Evolutionary conservation across 352 stramenopile species (phyloP), one percentile per base, ranked within the genome.

Genomic region (Phytopythium delawarense): DNA sequence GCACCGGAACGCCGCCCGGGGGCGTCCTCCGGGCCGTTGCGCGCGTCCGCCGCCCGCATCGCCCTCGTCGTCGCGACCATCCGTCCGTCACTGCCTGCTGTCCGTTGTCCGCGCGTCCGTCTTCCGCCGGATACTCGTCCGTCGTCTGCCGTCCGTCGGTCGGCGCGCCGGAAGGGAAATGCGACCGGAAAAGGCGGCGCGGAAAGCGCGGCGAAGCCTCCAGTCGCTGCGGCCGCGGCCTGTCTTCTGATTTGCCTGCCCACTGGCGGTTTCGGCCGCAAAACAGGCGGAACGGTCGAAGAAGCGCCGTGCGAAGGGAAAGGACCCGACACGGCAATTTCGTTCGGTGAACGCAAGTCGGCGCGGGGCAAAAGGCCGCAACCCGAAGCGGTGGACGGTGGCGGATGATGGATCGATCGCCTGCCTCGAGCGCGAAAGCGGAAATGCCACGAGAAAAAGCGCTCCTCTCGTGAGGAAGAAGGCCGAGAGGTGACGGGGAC

Each of bases 201-300:
- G 4, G 44, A 53, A 53, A 11, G 46, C 46, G 46, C 12, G 7
- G 21, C 8, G n/a, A 50, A 50, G 44, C n/a, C n/a, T 30, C 44
- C 20, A 50, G 44, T 52, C 46, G 21, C 23, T 34, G 25, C 4
- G 48, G 13, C 48, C 18, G 25, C 25, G 25, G 7, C 42, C 48
- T 54, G 35, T 54, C 48, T 54, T 54, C 48, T 54, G 23, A 54
- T 54, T 54, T 54, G 48, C 8, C 15, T 16, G 39, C 39, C 25
- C 39, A 28, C 13, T 16, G 48, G 48, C 25, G 25, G 48, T 37
- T 37, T 35, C 48, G 25, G 11, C 15, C 25, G 25, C n/a, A 23
- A 37, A 54, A 34, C 48, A 54, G 48, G 25, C 48, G 48, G 48
- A 37, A 54, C 23, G 25, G 48, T 13, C 48, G 48, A 54, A 37